Percentiles rank a stretch among this genome's conserved stretches.
Conservation (phyloP, 495 filamentous ascomycete species). For the Hyphodiscus hymeniophilus region DNA sequence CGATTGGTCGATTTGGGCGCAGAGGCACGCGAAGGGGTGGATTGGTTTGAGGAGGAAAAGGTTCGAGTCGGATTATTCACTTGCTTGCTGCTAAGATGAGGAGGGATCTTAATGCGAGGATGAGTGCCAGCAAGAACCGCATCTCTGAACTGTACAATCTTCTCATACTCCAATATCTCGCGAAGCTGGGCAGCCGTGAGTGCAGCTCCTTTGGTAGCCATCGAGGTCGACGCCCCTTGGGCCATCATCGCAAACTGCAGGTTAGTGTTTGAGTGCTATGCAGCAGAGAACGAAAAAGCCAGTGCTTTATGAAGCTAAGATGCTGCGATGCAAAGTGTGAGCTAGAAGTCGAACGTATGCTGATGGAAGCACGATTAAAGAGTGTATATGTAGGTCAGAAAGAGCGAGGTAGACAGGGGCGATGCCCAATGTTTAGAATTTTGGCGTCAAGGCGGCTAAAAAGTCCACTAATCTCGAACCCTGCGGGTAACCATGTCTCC, state of each 20-base stretch:
- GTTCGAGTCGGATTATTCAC: slow-evolving; percentile 14
- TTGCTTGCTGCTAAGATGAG: slow-evolving; percentile 47
- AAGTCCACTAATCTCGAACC: too few relatives aligned
- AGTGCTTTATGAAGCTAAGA: slow-evolving; percentile 4
- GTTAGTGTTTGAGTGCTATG: slow-evolving; percentile 14
- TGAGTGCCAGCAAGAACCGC: slow-evolving; percentile 67
- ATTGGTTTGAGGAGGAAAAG: slow-evolving; percentile 9
- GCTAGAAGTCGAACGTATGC: background rate
- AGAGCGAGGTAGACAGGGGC: background rate
- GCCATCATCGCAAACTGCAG: slow-evolving; percentile 7
- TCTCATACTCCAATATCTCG: slow-evolving; percentile 54
- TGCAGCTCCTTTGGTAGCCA: slow-evolving; percentile 12
- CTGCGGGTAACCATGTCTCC: too few relatives aligned
- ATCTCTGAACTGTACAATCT: slow-evolving; percentile 68
- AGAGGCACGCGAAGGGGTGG: slow-evolving; percentile 6
- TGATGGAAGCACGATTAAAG: too few relatives aligned
- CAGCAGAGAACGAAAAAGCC: background rate
- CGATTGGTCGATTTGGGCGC: slow-evolving; percentile 1
- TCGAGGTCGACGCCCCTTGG: slow-evolving; percentile 14
- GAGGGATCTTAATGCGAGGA: slow-evolving; percentile 61
- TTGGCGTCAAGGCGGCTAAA: background rate
- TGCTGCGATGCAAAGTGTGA: background rate
- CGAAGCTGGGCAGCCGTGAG: slow-evolving; percentile 29
- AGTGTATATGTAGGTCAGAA: background rate
- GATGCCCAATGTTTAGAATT: background rate